phyloP scores from a whole-genome alignment of 1,284 basidiomycete species.

The Pascua sp. region DNA sequence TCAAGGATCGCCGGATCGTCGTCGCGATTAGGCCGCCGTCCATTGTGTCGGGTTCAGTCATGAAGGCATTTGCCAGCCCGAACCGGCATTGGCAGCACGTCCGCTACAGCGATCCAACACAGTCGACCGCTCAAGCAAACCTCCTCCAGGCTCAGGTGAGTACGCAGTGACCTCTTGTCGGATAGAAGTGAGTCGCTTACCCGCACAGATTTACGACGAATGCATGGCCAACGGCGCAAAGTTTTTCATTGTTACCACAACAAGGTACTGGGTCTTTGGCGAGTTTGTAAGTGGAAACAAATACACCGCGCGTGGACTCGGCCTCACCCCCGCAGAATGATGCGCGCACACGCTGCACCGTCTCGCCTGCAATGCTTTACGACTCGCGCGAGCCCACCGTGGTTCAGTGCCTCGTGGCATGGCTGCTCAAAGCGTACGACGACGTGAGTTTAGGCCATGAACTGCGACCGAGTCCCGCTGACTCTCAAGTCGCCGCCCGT shows the following conservation, averaged over 20 bases:
- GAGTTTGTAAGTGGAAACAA: slow-evolving; percentile 35
- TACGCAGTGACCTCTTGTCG: background rate
- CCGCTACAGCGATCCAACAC: too few species aligned
- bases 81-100: too few species aligned
- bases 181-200: background rate
- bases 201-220: slow-evolving; percentile 37
- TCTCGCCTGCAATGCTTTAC: slow-evolving; percentile 35
- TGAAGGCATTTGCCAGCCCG: too few species aligned
- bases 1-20: slow-evolving; percentile 34
- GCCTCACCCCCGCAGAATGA: slow-evolving; percentile 25
- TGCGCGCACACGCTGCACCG: slow-evolving; percentile 28
- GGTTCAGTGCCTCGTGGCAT: slow-evolving; percentile 40
- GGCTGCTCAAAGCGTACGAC: slow-evolving; percentile 32
- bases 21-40: slow-evolving; percentile 38
- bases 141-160: slow-evolving; percentile 42
- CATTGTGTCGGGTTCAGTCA: slow-evolving; percentile 23
- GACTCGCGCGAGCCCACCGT: slow-evolving; percentile 34
- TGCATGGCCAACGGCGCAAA: slow-evolving; percentile 41
- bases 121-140: slow-evolving; percentile 19
- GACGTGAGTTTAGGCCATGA: background rate
- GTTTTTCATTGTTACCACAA: slow-evolving; percentile 44
- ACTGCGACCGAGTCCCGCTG: too few species aligned
- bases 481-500: too few species aligned
- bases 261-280: slow-evolving; percentile 47
- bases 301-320: too few species aligned